Conservation (phyloP, 179 eudicot genomes). For the Silene coronaria region DNA sequence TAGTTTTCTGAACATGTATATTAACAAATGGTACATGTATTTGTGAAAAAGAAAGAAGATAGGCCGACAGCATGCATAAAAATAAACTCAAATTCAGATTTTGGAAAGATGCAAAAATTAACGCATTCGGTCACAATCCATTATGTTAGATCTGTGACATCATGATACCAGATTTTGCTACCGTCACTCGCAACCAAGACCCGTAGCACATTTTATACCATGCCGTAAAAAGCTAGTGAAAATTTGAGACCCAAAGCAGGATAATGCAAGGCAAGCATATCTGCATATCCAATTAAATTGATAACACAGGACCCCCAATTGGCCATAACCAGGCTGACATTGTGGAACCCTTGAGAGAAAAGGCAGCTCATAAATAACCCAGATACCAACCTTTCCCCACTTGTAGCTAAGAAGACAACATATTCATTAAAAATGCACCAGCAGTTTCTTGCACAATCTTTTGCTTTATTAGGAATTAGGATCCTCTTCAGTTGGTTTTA, state of each 20-base stretch:
- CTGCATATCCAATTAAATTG: background rate
- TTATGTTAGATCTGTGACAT: background rate
- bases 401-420: background rate
- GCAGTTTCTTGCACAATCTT: background rate
- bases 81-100: background rate
- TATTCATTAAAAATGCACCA: background rate
- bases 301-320: background rate
- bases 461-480: background rate
- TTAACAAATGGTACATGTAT: background rate
- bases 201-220: too few relatives aligned
- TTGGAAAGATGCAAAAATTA: background rate
- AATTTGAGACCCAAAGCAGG: background rate
- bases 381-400: background rate
- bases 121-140: background rate
- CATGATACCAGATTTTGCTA: background rate
- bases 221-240: too few relatives aligned
- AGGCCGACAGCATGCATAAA: background rate
- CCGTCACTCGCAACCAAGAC: background rate
- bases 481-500: too few relatives aligned
- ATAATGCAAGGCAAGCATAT: background rate
- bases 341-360: background rate
- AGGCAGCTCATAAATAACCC: background rate
- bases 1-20: background rate
- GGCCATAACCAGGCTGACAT: background rate
- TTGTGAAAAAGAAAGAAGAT: background rate